Evolutionary conservation across 768 basidiomycete species (phyloP), one percentile per base, ranked within the genome.

Genomic region (Rhizopogon salebrosus): DNA sequence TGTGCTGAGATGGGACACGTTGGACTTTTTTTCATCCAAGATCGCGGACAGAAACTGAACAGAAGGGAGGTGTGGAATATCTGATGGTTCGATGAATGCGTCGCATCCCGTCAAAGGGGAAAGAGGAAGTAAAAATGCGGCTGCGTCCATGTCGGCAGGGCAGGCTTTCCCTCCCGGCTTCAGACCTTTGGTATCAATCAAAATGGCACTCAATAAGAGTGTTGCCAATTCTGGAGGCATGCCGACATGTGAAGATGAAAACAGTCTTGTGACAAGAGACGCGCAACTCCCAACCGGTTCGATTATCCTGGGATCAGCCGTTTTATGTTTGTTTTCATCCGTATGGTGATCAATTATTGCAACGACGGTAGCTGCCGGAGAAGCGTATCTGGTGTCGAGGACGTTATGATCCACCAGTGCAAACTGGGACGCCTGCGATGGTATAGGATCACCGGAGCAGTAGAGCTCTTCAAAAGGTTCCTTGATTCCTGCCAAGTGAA

Each of bases 341-440:
- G 76, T 83, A 62, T 98, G 94, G 63, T 99, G 95, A 66, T 99
- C 97, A 26, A 98, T 72, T 50, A 98, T 75, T 3, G 87, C 85
- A 0, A 80, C 74, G 9, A 98, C 91, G n/a, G 70, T 68, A 0
- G 74, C 70, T 34, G 67, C 62, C 0, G 74, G 68, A 3, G 54
- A 36, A 2, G 69, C 57, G 64, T 80, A 87, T 35, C 62, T 60
- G 1, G 71, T 60, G 26, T 67, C 70, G 20, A 97, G 77, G 6
- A 75, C 74, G 63, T 98, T 99, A 69, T 98, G 95, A 67, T 99
- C 97, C 40, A 98, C 92, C 16, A 99, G 77, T 0, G 83, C 89
- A 62, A 91, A 91, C 6, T 70, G 74, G 14, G 75, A 74, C 5
- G 80, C 81, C 4, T 41, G 24, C 26, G 57, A 55, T n/a, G 74